A percentile compares a stretch with the other conserved stretches of the same genome.
phyloP scores from a whole-genome alignment of 2,329 filamentous ascomycete genomes.

The Trichophyton rubrum region DNA sequence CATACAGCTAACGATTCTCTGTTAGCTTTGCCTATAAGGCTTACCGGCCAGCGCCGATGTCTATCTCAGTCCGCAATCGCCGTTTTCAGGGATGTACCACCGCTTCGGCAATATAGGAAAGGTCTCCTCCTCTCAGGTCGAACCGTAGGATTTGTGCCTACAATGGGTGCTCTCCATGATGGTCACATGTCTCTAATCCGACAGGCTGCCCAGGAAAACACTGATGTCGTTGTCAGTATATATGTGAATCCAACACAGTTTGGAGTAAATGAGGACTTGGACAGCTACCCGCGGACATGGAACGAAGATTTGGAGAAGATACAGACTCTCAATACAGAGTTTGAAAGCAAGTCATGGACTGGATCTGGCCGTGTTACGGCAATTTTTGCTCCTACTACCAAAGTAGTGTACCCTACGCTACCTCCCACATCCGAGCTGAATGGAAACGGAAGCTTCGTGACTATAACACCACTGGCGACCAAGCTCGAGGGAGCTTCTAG shows the following conservation, averaged over 20 bases:
- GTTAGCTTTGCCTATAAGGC: slow-evolving; percentile 9
- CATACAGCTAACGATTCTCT: slow-evolving; percentile 9
- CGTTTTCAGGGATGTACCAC: slow-evolving; percentile 62
- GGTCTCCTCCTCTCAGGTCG: slow-evolving; percentile 54
- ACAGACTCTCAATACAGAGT: slow-evolving; percentile 54
- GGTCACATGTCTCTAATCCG: slow-evolving; percentile 81
- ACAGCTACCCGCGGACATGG: slow-evolving; percentile 85
- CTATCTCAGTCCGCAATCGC: slow-evolving; percentile 21
- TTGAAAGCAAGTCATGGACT: slow-evolving; percentile 44
- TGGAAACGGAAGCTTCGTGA: slow-evolving; percentile 79
- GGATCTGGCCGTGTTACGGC: slow-evolving; percentile 55
- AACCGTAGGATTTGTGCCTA: slow-evolving; percentile 78
- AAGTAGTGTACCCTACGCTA: slow-evolving; percentile 77
- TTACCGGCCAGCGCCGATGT: slow-evolving; percentile 8
- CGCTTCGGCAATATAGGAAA: slow-evolving; percentile 57
- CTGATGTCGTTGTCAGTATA: slow-evolving; percentile 77
- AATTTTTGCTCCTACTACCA: slow-evolving; percentile 73
- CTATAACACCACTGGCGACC: slow-evolving; percentile 69
- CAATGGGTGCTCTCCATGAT: slow-evolving; percentile 93
- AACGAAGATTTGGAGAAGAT: slow-evolving; percentile 59
- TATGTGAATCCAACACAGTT: slow-evolving; percentile 98
- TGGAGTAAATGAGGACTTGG: slow-evolving; percentile 73
- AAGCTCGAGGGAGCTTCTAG: slow-evolving; percentile 73
- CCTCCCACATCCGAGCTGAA: slow-evolving; percentile 58
- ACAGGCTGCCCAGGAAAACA: slow-evolving; percentile 69